phyloP scores from a whole-genome alignment of 768 basidiomycete genomes.

The Cyathus striatus region DNA sequence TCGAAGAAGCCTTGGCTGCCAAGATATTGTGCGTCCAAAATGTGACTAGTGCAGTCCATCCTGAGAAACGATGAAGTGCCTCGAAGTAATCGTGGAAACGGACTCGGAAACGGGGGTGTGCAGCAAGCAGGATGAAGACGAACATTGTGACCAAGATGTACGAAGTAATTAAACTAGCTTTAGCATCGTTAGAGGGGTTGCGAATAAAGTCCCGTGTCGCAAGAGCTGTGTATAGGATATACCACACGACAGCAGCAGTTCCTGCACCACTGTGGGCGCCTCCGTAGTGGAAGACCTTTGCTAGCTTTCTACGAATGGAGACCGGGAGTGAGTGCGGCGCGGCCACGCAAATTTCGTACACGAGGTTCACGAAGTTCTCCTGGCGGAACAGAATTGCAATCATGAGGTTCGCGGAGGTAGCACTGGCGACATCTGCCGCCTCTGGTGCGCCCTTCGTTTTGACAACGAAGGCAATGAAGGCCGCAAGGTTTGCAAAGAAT shows the following conservation, averaged over 20 bases:
- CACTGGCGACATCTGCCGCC: slow-evolving; percentile 32
- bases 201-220: slow-evolving; percentile 28
- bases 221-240: slow-evolving; percentile 43
- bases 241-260: slow-evolving; percentile 48
- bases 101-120: slow-evolving; percentile 41
- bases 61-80: slow-evolving; percentile 48
- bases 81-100: slow-evolving; percentile 53
- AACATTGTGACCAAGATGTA: slow-evolving; percentile 44
- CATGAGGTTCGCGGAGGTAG: slow-evolving; percentile 39
- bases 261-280: slow-evolving; percentile 53
- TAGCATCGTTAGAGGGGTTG: slow-evolving; percentile 14
- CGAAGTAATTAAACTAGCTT: slow-evolving; percentile 9
- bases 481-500: slow-evolving; percentile 43
- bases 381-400: slow-evolving; percentile 37
- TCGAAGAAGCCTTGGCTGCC: slow-evolving; percentile 26
- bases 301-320: slow-evolving; percentile 39
- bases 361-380: slow-evolving; percentile 49
- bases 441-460: slow-evolving; percentile 26
- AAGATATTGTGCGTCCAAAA: slow-evolving; percentile 43
- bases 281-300: slow-evolving; percentile 50
- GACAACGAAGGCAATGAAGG: slow-evolving; percentile 36
- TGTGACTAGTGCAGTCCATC: slow-evolving; percentile 43
- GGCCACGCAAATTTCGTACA: slow-evolving; percentile 40
- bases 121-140: slow-evolving; percentile 39
- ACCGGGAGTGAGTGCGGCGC: slow-evolving; percentile 30